Conservation (phyloP, 2,329 filamentous ascomycete genomes). For the Ophiocordyceps sinensis region DNA sequence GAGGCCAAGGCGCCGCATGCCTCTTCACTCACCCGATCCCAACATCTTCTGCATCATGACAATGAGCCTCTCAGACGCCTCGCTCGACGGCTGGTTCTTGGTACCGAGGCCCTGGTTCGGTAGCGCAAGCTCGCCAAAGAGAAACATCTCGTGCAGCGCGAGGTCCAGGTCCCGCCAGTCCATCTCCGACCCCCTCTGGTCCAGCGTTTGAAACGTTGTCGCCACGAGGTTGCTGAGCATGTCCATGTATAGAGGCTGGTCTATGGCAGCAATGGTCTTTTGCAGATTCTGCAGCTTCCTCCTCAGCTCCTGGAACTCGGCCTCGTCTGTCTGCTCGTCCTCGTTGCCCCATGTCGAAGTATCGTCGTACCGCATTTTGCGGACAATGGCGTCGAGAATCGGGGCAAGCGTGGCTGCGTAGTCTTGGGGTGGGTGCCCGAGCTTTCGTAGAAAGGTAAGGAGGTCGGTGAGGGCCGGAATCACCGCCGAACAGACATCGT, state of each 20-base stretch:
- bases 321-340: constrained; percentile 90
- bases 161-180: constrained; percentile 94
- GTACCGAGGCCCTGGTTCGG: constrained; percentile 73
- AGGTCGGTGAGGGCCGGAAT: constrained; percentile 89
- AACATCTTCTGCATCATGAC: constrained; percentile 96
- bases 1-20: not conserved
- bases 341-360: constrained; percentile 88
- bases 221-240: constrained; percentile 79
- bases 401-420: constrained; percentile 75
- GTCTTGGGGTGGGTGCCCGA: constrained; percentile 54
- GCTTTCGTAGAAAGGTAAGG: constrained; percentile 76
- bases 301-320: constrained; percentile 88
- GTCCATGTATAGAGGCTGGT: constrained; percentile 78
- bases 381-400: constrained; percentile 80
- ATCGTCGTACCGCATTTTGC: constrained; percentile 96
- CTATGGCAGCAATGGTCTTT: constrained; percentile 80
- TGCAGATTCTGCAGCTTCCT: constrained; percentile 83
- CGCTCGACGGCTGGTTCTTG: constrained; percentile 68
- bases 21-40: constrained; percentile 54
- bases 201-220: constrained; percentile 69
- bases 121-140: constrained; percentile 90
- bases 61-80: constrained; percentile 67
- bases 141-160: constrained; percentile 85
- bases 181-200: constrained; percentile 57
- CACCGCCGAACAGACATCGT: constrained; percentile 92